phyloP scores from a whole-genome alignment of 306 rosid species.

The Rubus parviflorus region DNA sequence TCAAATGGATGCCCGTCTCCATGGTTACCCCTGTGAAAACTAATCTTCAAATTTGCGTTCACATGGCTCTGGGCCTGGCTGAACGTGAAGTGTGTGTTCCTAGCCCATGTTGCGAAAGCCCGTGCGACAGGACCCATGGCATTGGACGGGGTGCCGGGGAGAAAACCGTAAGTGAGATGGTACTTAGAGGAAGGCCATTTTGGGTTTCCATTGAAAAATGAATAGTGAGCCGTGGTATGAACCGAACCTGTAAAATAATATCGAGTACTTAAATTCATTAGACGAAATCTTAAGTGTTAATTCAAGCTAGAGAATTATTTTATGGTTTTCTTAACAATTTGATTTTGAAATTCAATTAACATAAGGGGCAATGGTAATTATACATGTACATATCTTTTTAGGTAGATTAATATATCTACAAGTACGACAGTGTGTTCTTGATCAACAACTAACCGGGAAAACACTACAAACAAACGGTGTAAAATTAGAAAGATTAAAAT shows the following conservation, averaged over 20 bases:
- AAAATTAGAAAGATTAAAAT: neutral
- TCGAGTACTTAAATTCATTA: neutral
- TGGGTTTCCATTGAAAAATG: slow-evolving; percentile 1
- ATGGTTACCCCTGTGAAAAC: slow-evolving; percentile 23
- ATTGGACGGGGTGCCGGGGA: neutral
- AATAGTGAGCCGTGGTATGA: slow-evolving; percentile 16
- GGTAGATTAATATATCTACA: too few species aligned
- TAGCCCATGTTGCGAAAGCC: slow-evolving; percentile 34
- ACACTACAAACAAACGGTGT: neutral
- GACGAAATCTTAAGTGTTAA: neutral
- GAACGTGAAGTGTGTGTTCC: slow-evolving; percentile 22
- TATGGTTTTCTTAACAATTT: neutral
- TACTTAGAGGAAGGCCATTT: slow-evolving; percentile 32
- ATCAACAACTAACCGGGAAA: too few species aligned
- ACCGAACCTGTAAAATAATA: neutral
- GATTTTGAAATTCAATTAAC: neutral
- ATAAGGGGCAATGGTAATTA: neutral
- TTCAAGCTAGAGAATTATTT: neutral
- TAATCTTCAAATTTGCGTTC: slow-evolving; percentile 14
- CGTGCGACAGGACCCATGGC: slow-evolving; percentile 13
- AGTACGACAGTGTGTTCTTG: too few species aligned
- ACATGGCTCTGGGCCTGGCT: neutral
- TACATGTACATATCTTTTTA: too few species aligned
- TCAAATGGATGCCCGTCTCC: slow-evolving; percentile 33
- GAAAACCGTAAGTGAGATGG: slow-evolving; percentile 24